Evolutionary conservation across 768 basidiomycete genomes (phyloP).

Genomic region (Exidia glandulosa): DNA sequence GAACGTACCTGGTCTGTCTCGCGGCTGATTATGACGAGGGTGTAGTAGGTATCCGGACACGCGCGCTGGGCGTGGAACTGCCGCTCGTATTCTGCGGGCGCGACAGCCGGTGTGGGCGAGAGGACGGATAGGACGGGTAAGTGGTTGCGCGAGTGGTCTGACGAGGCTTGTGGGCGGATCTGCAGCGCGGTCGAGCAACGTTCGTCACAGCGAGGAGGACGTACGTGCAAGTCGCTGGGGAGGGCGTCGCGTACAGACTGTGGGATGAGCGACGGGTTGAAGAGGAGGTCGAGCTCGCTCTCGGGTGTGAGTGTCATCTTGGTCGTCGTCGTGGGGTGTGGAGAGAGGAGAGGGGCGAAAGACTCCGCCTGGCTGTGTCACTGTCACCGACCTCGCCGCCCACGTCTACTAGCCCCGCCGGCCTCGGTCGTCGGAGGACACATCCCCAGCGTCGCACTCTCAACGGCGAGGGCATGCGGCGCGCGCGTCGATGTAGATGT

Average conservation of each 20-base stretch:
- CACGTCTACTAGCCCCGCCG: too few relatives aligned
- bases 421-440: too few relatives aligned
- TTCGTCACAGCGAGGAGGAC: constrained; percentile 24
- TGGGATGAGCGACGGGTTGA: constrained; percentile 63
- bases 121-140: constrained; percentile 67
- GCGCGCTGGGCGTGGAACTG: constrained; percentile 55
- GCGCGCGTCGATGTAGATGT: too few relatives aligned
- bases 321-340: constrained; percentile 1
- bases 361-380: too few relatives aligned
- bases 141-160: constrained; percentile 75
- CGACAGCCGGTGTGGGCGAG: constrained; percentile 55
- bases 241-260: constrained; percentile 46
- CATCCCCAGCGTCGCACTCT: too few relatives aligned
- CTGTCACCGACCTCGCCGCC: too few relatives aligned
- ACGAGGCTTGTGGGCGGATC: constrained; percentile 77
- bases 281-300: constrained; percentile 62
- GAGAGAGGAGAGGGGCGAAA: not conserved
- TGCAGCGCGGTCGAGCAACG: too few relatives aligned
- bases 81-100: constrained; percentile 55
- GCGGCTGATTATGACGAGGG: constrained; percentile 66
- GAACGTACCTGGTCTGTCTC: too few relatives aligned
- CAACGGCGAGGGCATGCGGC: too few relatives aligned
- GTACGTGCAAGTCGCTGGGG: constrained; percentile 56
- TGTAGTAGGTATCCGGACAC: constrained; percentile 56
- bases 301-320: constrained; percentile 47